Evolutionary conservation across 768 basidiomycete genomes (phyloP), one percentile per base, ranked within the genome.

Genomic region (Stropharia rugosoannulata): DNA sequence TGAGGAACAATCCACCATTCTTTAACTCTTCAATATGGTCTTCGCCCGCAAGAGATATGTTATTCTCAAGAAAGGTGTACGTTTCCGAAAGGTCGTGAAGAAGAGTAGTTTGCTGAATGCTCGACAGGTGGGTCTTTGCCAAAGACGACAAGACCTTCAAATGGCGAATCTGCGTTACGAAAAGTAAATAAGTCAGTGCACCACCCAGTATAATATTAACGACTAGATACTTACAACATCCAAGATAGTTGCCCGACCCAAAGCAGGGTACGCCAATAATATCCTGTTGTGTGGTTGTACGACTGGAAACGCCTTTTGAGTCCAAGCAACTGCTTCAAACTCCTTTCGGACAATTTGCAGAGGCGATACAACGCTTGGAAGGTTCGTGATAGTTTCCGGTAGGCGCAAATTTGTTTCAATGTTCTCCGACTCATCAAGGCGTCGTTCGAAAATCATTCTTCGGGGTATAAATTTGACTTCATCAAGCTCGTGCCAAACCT

Each of bases 271-370:
- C 2, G 70, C 74, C 4, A 70, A 54, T 10, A 71, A 52, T 7
- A 80, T 48, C 36, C 68, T 60, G 37, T 63, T 64, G 16, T 64
- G 49, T 5, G 76, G 77, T 18, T 65, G 59, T 3, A 52, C 46
- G 2, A 2, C 54, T 38, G 32, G 75, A 73, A 13, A 66, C 51
- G 69, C 79, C n/a, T 79, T 64, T 51, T 83, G 80, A 4, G 78
- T 79, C 81, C 81, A 83, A 6, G 75, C 75, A 10, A 83, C 67
- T 0, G 73, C 53, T 59, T 76, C 73, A 47, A 68, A 73, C 36
- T 75, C 67, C 15, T 64, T 45, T 35, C 69, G 70, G 9, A 81
- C 68, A 1, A 80, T 56, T 45, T 80, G 55, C 5, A 42, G 60
- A 0, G 80, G 80, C 0, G 73, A 61, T 2, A 80, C 73, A 11